These are phyloP conservation scores for Neonectria neomacrospora DNA, from an alignment of 2,329 filamentous ascomycete species.

Conservation along the genomic window DNA sequence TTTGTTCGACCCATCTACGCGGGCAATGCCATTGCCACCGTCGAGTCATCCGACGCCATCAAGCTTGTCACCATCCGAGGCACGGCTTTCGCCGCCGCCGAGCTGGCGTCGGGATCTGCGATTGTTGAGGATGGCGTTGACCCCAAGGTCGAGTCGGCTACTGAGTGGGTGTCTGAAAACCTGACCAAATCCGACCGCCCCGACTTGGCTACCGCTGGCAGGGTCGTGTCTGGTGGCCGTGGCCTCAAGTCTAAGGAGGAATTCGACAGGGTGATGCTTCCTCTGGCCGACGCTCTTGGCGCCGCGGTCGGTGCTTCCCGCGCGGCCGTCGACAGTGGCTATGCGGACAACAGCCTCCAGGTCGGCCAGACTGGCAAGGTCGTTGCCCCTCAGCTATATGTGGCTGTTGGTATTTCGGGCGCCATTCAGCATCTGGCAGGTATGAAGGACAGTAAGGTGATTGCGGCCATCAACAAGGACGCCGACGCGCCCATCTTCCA, in stretches of 20 bases:
- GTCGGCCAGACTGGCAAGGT: conserved; percentile 99
- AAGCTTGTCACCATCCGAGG: conserved; percentile 94
- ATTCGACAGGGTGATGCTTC: conserved; percentile 92
- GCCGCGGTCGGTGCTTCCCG: conserved; percentile 96
- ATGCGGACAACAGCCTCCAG: conserved; percentile 97
- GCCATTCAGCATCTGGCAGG: conserved; percentile 98
- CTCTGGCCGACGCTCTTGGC: conserved; percentile 89
- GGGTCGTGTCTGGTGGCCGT: conserved; percentile 92
- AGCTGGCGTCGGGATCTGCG: conserved; percentile 77
- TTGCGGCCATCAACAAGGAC: conserved; percentile 99
- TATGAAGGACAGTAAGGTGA: conserved; percentile 99
- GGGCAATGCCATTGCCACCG: conserved; percentile 95
- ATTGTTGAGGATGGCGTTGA: conserved; percentile 84
- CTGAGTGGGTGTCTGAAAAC: conserved; percentile 95
- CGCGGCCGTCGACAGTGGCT: conserved; percentile 95
- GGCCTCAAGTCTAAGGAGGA: conserved; percentile 98
- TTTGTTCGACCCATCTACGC: conserved; percentile 98
- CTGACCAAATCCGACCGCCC: conserved; percentile 93
- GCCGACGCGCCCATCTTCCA: conserved; percentile 98
- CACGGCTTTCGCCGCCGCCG: conserved; percentile 85
- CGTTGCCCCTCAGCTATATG: conserved; percentile 93
- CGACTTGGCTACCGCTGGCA: conserved; percentile 88
- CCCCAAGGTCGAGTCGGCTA: conserved; percentile 76
- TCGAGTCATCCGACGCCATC: conserved; percentile 85
- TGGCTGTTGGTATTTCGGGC: conserved; percentile 95